phyloP scores from a whole-genome alignment of 2,329 filamentous ascomycete species.

The Epichloe elymi region DNA sequence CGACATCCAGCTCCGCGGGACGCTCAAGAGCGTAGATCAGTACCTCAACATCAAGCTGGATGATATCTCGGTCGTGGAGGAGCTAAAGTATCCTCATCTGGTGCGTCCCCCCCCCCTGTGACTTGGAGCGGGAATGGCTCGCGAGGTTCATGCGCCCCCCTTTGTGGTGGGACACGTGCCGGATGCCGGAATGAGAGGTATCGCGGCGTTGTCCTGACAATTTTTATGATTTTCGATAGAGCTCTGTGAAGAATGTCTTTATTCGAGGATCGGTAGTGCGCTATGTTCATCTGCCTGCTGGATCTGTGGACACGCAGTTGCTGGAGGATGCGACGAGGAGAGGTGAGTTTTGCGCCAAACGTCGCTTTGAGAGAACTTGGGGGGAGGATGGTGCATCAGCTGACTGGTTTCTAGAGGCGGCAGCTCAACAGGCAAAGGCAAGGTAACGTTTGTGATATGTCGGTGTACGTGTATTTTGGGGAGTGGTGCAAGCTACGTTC shows the following conservation, averaged over 20 bases:
- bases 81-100: conserved; percentile 88
- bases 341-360: conserved; percentile 36
- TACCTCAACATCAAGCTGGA: conserved; percentile 99
- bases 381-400: background rate
- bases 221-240: conserved; percentile 22
- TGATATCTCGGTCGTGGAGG: conserved; percentile 83
- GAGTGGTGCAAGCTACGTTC: background rate
- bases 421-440: conserved; percentile 43
- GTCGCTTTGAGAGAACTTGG: too few species aligned
- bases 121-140: too few species aligned
- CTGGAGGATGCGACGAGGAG: conserved; percentile 84
- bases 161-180: too few species aligned
- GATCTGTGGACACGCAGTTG: conserved; percentile 71
- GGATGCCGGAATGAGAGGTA: too few species aligned
- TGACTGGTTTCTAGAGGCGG: conserved; percentile 31
- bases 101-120: conserved; percentile 32
- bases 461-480: background rate
- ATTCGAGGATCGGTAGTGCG: conserved; percentile 86
- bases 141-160: too few species aligned
- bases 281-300: conserved; percentile 78
- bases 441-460: conserved; percentile 22
- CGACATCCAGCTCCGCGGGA: conserved; percentile 92
- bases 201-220: too few species aligned
- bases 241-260: conserved; percentile 87
- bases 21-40: conserved; percentile 93